Base-by-base conservation (phyloP, 129 eudicot species). In the Silybum marianum region DNA sequence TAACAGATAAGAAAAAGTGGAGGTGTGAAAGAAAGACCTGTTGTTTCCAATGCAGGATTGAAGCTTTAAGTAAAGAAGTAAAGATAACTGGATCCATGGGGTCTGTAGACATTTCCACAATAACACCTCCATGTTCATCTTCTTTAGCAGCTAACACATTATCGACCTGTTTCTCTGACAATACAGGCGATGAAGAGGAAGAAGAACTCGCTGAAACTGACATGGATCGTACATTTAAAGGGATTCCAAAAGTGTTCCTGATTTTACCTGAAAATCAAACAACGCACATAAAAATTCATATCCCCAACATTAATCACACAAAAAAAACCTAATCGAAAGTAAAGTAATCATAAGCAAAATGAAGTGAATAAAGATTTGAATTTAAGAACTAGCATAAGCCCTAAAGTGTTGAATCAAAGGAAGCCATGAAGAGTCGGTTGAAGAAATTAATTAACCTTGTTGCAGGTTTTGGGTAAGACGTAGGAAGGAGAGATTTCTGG, bases 51-150 rank as follows among this genome's bases (percentile, higher is more conserved):
- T 86, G 92, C 26, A 90, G 68, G 78, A 92, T 80, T n/a, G 94
- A 88, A 21, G 92, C 88, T 84, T 78, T 81, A 63, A 92, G 92
- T 19, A 79, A 79, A 70, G 91, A 85, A 78, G 74, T 76, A 87
- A 90, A 92, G 23, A 71, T 24, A 24, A 19, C 13, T 36, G 91
- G 67, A n/a, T 92, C 97, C 72, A 92, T 58, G 75, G 90, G 90
- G 42, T 86, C 88, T 23, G 36, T 82, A 25, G 85, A 65, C 94
- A 92, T 84, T 85, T 92, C 94, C 19, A 90, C 92, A 54, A 88
- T 87, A 71, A 92, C 91, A 70, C 97, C 94, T 60, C 90, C 92
- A 71, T 88, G 89, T 48, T 82, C 91, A 83, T 92, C 97, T 72
- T 90, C 87, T 48, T 11, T 78, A 7, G 84, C 92, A 24, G 71